These are phyloP conservation scores for Eudorina sp. DNA, from an alignment of 139 green algal species.

Conservation along the genomic window DNA sequence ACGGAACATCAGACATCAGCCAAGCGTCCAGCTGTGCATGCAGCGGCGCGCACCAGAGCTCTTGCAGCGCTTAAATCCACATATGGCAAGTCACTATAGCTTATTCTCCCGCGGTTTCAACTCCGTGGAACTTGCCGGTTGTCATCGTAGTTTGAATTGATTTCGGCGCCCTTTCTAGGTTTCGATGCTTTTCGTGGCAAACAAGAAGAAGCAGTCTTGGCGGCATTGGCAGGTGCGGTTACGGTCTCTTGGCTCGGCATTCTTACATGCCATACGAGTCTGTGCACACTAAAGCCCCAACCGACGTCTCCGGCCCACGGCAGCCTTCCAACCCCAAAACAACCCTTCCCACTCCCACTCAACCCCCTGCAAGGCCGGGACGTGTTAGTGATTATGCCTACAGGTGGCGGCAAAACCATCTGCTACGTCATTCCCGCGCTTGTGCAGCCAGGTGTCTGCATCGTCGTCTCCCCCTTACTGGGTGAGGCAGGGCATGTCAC, in stretches of 20 bases:
- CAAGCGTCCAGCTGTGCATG: neutral
- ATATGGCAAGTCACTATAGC: neutral
- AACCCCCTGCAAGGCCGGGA: conserved; percentile 64
- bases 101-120: too few species aligned
- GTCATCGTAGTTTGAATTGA: too few species aligned
- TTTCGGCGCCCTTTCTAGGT: too few species aligned
- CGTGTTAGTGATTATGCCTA: conserved; percentile 94
- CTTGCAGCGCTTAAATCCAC: neutral
- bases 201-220: conserved; percentile 54
- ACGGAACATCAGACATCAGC: neutral
- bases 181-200: conserved; percentile 48
- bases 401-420: conserved; percentile 87
- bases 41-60: neutral
- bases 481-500: conserved; percentile 21
- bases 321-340: neutral
- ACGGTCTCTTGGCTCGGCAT: too few species aligned
- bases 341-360: neutral
- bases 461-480: conserved; percentile 72
- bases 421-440: conserved; percentile 78
- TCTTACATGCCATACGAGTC: neutral
- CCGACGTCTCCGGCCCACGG: too few species aligned
- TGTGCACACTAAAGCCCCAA: too few species aligned
- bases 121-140: too few species aligned
- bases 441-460: conserved; percentile 40
- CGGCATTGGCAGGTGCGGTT: conserved; percentile 35